Evolutionary conservation across 352 stramenopile genomes (phyloP).

Genomic region (Pythium dissimile): DNA sequence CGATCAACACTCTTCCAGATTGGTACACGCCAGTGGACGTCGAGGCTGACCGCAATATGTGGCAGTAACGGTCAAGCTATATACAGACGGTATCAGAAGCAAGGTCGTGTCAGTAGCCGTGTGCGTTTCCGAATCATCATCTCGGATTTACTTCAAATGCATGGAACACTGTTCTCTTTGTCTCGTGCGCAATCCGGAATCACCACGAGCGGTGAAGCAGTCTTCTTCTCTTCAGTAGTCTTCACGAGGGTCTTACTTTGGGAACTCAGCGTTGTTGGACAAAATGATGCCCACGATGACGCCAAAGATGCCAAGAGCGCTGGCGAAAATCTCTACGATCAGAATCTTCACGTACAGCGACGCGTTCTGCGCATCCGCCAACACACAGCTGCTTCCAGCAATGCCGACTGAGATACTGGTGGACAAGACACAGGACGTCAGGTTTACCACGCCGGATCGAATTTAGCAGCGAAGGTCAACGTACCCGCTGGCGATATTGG

Average conservation of each 20-base stretch:
- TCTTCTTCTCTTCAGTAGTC: too few species aligned
- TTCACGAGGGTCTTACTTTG: conserved; percentile 82
- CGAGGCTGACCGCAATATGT: conserved; percentile 81
- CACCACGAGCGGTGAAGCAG: too few species aligned
- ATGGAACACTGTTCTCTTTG: too few species aligned
- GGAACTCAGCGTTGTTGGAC: conserved; percentile 95
- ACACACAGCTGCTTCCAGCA: conserved; percentile 95
- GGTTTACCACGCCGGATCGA: background rate
- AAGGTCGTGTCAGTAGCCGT: too few species aligned
- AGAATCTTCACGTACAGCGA: conserved; percentile 99
- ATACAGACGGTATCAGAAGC: too few species aligned
- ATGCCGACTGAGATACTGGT: conserved; percentile 96
- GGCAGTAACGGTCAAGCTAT: conserved; percentile 44
- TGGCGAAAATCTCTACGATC: conserved; percentile 99
- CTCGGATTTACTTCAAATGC: background rate
- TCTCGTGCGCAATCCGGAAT: too few species aligned
- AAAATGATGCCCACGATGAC: conserved; percentile 99
- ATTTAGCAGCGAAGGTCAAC: conserved; percentile 3
- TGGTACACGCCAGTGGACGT: conserved; percentile 84
- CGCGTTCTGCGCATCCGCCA: conserved; percentile 98
- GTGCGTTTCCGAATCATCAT: background rate
- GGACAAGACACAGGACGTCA: background rate
- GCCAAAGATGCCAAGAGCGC: conserved; percentile 98
- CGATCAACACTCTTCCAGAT: conserved; percentile 55
- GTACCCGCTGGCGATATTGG: conserved; percentile 95